Percentiles rank a stretch among this genome's conserved stretches.
Evolutionary conservation across 441 rosid species (phyloP).

Genomic region (Macaranga tanarius): DNA sequence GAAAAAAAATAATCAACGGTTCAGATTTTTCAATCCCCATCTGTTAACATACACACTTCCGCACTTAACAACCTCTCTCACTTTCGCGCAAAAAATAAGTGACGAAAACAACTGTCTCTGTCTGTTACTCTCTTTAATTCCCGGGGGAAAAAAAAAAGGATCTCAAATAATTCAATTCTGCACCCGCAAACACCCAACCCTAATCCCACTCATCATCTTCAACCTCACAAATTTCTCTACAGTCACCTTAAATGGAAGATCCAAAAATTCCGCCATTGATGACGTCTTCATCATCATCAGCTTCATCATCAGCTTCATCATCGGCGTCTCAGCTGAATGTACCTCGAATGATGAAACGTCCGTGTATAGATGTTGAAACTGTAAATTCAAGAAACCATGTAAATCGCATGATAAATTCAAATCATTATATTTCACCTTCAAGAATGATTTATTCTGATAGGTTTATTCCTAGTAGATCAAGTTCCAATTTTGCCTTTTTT

Average conservation of each 20-base stretch:
- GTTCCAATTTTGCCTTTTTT: conserved; percentile 82
- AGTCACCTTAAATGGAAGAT: conserved; percentile 45
- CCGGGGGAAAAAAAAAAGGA: conserved; percentile 26
- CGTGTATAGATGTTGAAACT: conserved; percentile 35
- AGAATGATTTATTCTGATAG: conserved; percentile 79
- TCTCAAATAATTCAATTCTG: not conserved
- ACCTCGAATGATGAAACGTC: conserved; percentile 46
- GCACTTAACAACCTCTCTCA: not conserved
- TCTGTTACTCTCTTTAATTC: conserved; percentile 14
- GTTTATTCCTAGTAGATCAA: conserved; percentile 92
- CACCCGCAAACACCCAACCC: conserved; percentile 8
- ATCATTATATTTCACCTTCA: conserved; percentile 67
- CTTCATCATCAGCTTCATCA: conserved; percentile 18
- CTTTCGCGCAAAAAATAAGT: conserved; percentile 17
- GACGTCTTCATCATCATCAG: not conserved
- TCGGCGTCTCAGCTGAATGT: conserved; percentile 36
- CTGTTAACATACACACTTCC: not conserved
- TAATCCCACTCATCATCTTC: conserved; percentile 19
- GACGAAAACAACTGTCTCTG: not conserved
- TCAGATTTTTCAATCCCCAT: not conserved
- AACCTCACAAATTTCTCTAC: not conserved
- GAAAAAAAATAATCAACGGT: not conserved
- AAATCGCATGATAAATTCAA: conserved; percentile 66
- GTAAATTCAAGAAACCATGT: conserved; percentile 36
- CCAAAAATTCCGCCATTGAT: conserved; percentile 31